Percentiles rank a stretch among this genome's conserved stretches.
These are phyloP conservation scores for Neonectria hederae DNA, from an alignment of 2,329 filamentous ascomycete genomes.

Conservation along the genomic window DNA sequence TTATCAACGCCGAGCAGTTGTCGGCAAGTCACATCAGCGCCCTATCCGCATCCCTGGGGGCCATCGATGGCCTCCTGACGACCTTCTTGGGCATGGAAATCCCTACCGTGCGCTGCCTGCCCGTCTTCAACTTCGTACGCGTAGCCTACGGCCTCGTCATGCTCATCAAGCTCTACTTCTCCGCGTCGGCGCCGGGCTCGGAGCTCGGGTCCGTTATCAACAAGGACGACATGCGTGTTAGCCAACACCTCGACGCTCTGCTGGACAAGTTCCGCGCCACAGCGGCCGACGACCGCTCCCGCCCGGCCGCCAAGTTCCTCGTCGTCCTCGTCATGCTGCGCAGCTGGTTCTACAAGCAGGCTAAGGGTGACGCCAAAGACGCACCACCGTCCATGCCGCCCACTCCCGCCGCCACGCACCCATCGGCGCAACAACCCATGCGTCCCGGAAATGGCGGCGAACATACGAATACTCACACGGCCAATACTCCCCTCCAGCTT, in stretches of 20 bases:
- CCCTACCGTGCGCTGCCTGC: conserved; percentile 68
- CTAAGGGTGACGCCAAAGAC: conserved; percentile 42
- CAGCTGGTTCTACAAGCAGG: conserved; percentile 71
- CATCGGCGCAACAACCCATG: conserved; percentile 27
- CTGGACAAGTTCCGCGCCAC: conserved; percentile 73
- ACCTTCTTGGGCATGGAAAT: conserved; percentile 71
- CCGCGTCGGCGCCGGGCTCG: conserved; percentile 69
- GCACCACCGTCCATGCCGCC: conserved; percentile 12
- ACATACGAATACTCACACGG: conserved; percentile 41
- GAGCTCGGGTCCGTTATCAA: conserved; percentile 77
- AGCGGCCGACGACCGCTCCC: conserved; percentile 70
- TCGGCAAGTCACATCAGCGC: conserved; percentile 69
- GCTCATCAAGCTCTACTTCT: conserved; percentile 78
- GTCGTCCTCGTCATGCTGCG: conserved; percentile 76
- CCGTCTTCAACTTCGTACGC: conserved; percentile 76
- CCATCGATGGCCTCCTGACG: conserved; percentile 73
- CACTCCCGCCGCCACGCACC: conserved; percentile 15
- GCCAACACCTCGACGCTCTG: conserved; percentile 74
- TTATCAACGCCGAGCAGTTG: conserved; percentile 52
- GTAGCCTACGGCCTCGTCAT: conserved; percentile 77
- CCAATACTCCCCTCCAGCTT: conserved; percentile 64
- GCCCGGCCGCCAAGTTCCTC: conserved; percentile 75
- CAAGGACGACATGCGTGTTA: conserved; percentile 71
- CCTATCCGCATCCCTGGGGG: conserved; percentile 71
- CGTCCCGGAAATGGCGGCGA: conserved; percentile 14